Conservation (phyloP, 176 grass and related monocot species). For the Bromus sterilis region DNA sequence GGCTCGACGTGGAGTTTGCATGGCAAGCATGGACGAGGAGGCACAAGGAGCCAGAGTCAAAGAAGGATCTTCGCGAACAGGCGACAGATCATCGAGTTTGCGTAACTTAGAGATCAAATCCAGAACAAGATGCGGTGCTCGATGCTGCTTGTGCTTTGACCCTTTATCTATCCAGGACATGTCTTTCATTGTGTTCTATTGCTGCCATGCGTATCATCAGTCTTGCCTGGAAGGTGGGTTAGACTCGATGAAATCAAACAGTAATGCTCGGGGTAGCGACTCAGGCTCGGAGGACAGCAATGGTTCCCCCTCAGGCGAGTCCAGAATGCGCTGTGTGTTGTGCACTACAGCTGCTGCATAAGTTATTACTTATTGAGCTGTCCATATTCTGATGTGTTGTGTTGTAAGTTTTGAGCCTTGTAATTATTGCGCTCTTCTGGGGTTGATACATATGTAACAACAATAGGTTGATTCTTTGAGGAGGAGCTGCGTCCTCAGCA, state of each 20-base stretch:
- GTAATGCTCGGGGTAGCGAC: slow-evolving; percentile 21
- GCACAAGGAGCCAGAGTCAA: slow-evolving; percentile 33
- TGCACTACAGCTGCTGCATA: slow-evolving; percentile 79
- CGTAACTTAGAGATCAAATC: slow-evolving; percentile 59
- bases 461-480: slow-evolving; percentile 48
- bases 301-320: slow-evolving; percentile 24
- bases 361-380: slow-evolving; percentile 19
- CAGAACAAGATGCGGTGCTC: slow-evolving; percentile 71
- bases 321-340: slow-evolving; percentile 80
- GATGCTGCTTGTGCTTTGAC: slow-evolving; percentile 93
- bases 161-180: slow-evolving; percentile 70
- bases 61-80: slow-evolving; percentile 29
- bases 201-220: slow-evolving; percentile 87
- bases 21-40: slow-evolving; percentile 71
- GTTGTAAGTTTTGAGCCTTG: slow-evolving; percentile 51
- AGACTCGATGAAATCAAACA: slow-evolving; percentile 55
- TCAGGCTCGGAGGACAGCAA: slow-evolving; percentile 39
- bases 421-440: slow-evolving; percentile 51
- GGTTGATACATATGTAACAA: slow-evolving; percentile 39
- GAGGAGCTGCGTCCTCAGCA: slow-evolving; percentile 8
- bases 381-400: slow-evolving; percentile 18
- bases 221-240: slow-evolving; percentile 69
- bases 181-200: slow-evolving; percentile 81
- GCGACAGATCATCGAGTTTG: slow-evolving; percentile 35
- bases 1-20: slow-evolving; percentile 68